Conservation (phyloP, 768 basidiomycete genomes). For the Cyathus striatus region DNA sequence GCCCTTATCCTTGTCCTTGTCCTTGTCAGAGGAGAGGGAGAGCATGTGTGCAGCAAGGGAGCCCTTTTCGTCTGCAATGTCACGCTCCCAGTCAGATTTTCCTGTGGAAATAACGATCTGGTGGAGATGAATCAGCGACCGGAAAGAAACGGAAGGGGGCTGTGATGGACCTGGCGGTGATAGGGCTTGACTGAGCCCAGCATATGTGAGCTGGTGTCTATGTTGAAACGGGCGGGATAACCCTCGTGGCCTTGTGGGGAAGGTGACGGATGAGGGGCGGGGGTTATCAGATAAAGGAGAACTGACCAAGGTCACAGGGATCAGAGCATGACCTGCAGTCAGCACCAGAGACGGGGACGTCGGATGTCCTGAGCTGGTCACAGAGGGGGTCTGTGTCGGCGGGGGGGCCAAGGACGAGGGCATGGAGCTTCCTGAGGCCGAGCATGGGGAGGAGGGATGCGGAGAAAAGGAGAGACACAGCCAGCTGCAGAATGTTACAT, state of each 20-base stretch:
- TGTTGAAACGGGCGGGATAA: conserved; percentile 65
- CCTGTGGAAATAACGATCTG: conserved; percentile 89
- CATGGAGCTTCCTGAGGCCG: conserved; percentile 31
- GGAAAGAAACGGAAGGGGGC: conserved; percentile 2
- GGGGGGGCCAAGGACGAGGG: conserved; percentile 33
- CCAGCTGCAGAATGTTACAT: not conserved
- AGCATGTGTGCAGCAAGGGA: conserved; percentile 65
- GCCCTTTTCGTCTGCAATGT: conserved; percentile 66
- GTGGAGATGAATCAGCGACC: conserved; percentile 3
- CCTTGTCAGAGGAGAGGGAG: conserved; percentile 23
- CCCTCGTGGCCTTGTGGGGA: conserved; percentile 58
- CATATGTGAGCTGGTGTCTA: conserved; percentile 79
- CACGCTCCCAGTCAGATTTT: conserved; percentile 80
- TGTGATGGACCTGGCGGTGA: conserved; percentile 65
- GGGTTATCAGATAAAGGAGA: conserved; percentile 22
- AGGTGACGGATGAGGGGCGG: conserved; percentile 7
- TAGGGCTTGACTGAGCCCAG: conserved; percentile 85
- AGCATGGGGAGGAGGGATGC: conserved; percentile 24
- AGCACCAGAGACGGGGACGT: conserved; percentile 60
- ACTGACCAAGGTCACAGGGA: conserved; percentile 67
- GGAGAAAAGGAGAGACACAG: conserved; percentile 3
- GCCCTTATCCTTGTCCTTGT: not conserved
- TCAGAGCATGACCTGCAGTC: conserved; percentile 73
- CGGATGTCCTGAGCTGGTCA: conserved; percentile 46
- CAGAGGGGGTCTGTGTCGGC: conserved; percentile 35